phyloP scores from a whole-genome alignment of 2,329 filamentous ascomycete species.

The Drechmeria coniospora region DNA sequence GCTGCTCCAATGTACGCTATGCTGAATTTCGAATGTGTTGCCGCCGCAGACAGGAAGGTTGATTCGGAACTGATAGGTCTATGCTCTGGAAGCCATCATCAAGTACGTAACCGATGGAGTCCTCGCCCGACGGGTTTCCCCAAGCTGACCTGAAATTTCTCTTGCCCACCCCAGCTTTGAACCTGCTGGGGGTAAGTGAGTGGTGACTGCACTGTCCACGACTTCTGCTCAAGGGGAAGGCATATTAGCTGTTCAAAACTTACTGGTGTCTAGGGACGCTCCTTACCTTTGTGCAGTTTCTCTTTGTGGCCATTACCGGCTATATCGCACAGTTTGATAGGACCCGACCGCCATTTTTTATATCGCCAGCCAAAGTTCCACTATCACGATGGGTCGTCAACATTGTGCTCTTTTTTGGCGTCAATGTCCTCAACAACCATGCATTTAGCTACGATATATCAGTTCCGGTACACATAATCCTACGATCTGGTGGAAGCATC shows the following conservation, averaged over 20 bases:
- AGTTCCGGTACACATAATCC: conserved; percentile 90
- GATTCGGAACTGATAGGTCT: conserved; percentile 48
- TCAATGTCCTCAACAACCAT: conserved; percentile 95
- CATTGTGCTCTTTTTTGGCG: conserved; percentile 77
- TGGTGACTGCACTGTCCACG: too few relatives aligned
- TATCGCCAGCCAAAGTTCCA: conserved; percentile 67
- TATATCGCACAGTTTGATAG: conserved; percentile 61
- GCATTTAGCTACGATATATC: conserved; percentile 96
- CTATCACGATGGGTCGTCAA: conserved; percentile 75
- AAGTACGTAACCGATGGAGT: conserved; percentile 48
- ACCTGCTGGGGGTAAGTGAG: conserved; percentile 59
- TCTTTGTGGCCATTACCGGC: conserved; percentile 66
- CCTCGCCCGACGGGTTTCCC: background rate
- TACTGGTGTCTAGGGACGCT: too few relatives aligned
- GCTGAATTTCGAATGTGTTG: background rate
- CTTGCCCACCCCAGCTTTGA: conserved; percentile 46
- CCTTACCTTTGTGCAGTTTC: conserved; percentile 78
- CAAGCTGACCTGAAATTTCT: conserved; percentile 4
- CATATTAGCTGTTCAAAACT: too few relatives aligned
- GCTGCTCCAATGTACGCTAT: conserved; percentile 68
- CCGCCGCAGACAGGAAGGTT: background rate
- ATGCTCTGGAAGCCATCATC: conserved; percentile 85
- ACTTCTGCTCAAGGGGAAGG: too few relatives aligned
- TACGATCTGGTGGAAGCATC: conserved; percentile 87
- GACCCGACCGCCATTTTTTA: conserved; percentile 51